A percentile compares a stretch with the other conserved stretches of the same genome.
Evolutionary conservation across 2,329 filamentous ascomycete species (phyloP).

Genomic region (Cercospora sesami): DNA sequence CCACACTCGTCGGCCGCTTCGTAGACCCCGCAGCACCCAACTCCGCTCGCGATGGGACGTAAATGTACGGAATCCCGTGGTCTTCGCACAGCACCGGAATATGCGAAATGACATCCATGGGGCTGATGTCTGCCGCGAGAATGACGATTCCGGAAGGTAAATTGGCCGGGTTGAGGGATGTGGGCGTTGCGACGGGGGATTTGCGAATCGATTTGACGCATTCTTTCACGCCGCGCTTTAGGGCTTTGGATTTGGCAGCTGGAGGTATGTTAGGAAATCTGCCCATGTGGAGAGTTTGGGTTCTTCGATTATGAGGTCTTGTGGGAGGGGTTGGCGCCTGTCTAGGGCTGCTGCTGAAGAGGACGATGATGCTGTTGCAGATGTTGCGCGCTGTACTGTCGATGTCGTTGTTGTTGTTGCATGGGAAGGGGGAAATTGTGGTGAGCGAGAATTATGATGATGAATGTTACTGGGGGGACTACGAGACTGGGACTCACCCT

Average conservation of each 20-base stretch:
- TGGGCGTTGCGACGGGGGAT: conserved; percentile 68
- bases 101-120: conserved; percentile 98
- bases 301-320: conserved; percentile 13
- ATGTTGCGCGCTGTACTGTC: neutral
- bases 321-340: neutral
- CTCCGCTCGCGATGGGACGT: conserved; percentile 87
- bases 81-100: conserved; percentile 97
- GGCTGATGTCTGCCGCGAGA: conserved; percentile 95
- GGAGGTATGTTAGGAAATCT: conserved; percentile 26
- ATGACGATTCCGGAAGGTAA: conserved; percentile 72
- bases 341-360: neutral
- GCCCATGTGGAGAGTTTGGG: conserved; percentile 14
- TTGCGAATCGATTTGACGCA: conserved; percentile 98
- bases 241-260: conserved; percentile 93
- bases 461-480: conserved; percentile 6
- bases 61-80: conserved; percentile 95
- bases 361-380: neutral
- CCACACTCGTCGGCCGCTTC: conserved; percentile 93
- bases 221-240: conserved; percentile 98
- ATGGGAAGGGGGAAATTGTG: neutral
- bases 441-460: neutral
- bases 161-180: conserved; percentile 52
- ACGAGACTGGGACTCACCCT: conserved; percentile 46
- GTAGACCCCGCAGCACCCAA: conserved; percentile 90
- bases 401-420: neutral